Evolutionary conservation across 1,139 yeast genomes (phyloP).

Genomic region (Debaryomyces nepalensis): DNA sequence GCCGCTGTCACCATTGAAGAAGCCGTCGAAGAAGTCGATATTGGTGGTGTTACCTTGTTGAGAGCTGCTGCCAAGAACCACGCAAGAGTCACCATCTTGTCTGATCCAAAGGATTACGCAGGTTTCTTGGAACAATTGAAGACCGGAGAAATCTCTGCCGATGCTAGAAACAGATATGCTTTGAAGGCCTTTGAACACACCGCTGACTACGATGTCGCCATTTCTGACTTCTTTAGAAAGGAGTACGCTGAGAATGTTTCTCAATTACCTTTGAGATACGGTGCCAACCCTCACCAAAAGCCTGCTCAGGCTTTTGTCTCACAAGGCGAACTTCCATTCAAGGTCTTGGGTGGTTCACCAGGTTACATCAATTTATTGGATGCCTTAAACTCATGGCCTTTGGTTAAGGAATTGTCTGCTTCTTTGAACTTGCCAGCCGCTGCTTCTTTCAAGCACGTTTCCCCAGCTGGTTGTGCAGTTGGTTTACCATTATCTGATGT

Average conservation of each 20-base stretch:
- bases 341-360: slow-evolving; percentile 92
- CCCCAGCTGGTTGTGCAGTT: slow-evolving; percentile 99
- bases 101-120: slow-evolving; percentile 93
- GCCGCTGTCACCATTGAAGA: slow-evolving; percentile 94
- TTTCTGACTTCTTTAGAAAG: slow-evolving; percentile 96
- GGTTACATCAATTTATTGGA: slow-evolving; percentile 96
- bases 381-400: slow-evolving; percentile 98
- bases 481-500: slow-evolving; percentile 89
- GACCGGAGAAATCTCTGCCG: slow-evolving; percentile 71
- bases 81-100: slow-evolving; percentile 89
- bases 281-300: slow-evolving; percentile 98
- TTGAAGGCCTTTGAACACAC: slow-evolving; percentile 98
- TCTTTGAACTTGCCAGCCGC: slow-evolving; percentile 97
- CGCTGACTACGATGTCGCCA: slow-evolving; percentile 94
- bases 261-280: slow-evolving; percentile 94
- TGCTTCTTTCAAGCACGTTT: slow-evolving; percentile 97
- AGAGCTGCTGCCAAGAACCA: slow-evolving; percentile 99
- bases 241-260: slow-evolving; percentile 89
- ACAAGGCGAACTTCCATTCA: slow-evolving; percentile 88
- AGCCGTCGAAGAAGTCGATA: slow-evolving; percentile 98
- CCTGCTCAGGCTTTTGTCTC: slow-evolving; percentile 97
- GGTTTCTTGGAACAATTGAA: slow-evolving; percentile 79
- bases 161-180: slow-evolving; percentile 81
- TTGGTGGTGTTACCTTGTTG: slow-evolving; percentile 95
- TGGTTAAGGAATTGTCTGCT: slow-evolving; percentile 94